Percentiles rank a stretch among this genome's conserved stretches.
phyloP scores from a whole-genome alignment of 495 filamentous ascomycete species.

The Penicillium alfredii region DNA sequence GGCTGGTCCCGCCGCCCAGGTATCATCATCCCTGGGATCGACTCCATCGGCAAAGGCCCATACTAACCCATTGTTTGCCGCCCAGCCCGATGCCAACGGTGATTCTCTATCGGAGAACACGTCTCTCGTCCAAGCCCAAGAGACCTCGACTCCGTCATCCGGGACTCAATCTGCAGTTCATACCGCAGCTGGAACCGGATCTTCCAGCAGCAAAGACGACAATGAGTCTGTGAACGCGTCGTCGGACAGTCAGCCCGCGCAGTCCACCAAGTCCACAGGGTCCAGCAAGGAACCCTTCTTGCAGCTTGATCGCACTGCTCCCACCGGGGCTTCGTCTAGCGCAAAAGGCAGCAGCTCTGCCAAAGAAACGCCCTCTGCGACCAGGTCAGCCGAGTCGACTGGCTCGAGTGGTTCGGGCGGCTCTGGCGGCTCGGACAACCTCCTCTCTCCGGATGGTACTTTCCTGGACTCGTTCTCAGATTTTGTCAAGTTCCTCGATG shows the following conservation, averaged over 20 bases:
- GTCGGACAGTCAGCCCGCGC: too few relatives aligned
- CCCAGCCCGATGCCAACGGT: constrained; percentile 3
- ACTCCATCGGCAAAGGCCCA: constrained; percentile 8
- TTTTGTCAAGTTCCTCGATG: constrained; percentile 34
- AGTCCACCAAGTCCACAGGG: too few relatives aligned
- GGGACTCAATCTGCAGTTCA: too few relatives aligned
- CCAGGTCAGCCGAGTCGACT: not conserved
- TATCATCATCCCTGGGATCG: constrained; percentile 12
- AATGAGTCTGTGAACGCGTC: too few relatives aligned
- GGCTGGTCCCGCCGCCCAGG: constrained; percentile 17
- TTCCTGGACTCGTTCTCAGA: constrained; percentile 24
- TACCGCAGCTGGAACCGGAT: not conserved
- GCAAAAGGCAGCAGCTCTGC: too few relatives aligned
- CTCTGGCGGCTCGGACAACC: not conserved
- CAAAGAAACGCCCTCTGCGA: not conserved
- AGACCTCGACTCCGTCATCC: too few relatives aligned
- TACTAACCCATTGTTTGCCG: constrained; percentile 8
- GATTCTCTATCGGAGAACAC: constrained; percentile 1
- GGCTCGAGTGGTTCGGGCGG: not conserved
- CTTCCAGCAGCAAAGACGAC: not conserved
- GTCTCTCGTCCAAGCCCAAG: not conserved
- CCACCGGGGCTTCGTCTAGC: too few relatives aligned
- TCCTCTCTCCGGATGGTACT: constrained; percentile 10
- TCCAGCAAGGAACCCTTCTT: too few relatives aligned
- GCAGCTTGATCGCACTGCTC: too few relatives aligned